Percentiles rank a stretch among this genome's conserved stretches.
phyloP scores from a whole-genome alignment of 2,329 filamentous ascomycete genomes.

The Aspergillus sclerotialis region DNA sequence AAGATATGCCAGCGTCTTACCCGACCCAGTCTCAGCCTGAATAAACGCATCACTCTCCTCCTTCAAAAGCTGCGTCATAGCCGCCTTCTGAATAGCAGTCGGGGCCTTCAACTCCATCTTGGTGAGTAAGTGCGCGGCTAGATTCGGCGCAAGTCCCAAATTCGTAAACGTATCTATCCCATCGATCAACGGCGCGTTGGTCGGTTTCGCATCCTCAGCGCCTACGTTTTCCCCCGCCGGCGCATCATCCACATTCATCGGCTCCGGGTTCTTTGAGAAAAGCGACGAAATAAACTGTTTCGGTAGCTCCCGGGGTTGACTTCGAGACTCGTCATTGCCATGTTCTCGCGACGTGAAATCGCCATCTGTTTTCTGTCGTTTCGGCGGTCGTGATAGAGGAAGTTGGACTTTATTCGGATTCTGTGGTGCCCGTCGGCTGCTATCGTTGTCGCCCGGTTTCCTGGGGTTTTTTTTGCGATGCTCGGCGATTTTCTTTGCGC shows the following conservation, averaged over 20 bases:
- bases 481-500: conserved; percentile 63
- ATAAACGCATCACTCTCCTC: conserved; percentile 88
- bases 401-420: conserved; percentile 31
- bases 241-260: conserved; percentile 50
- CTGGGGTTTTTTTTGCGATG: conserved; percentile 42
- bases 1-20: conserved; percentile 95
- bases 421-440: conserved; percentile 7
- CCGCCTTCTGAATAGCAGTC: conserved; percentile 88
- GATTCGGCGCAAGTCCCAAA: conserved; percentile 69
- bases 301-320: conserved; percentile 34
- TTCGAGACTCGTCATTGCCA: conserved; percentile 13
- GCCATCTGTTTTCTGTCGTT: conserved; percentile 36
- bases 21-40: conserved; percentile 93
- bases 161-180: conserved; percentile 81
- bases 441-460: conserved; percentile 6
- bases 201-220: conserved; percentile 54
- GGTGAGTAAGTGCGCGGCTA: conserved; percentile 74
- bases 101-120: conserved; percentile 87
- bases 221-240: conserved; percentile 30
- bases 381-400: conserved; percentile 25
- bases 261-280: conserved; percentile 79
- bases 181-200: conserved; percentile 81
- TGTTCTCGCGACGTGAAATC: conserved; percentile 29
- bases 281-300: conserved; percentile 77
- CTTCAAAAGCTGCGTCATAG: conserved; percentile 71